Base-by-base conservation (phyloP, 306 rosid species). In the Fragaria nilgerrensis region DNA sequence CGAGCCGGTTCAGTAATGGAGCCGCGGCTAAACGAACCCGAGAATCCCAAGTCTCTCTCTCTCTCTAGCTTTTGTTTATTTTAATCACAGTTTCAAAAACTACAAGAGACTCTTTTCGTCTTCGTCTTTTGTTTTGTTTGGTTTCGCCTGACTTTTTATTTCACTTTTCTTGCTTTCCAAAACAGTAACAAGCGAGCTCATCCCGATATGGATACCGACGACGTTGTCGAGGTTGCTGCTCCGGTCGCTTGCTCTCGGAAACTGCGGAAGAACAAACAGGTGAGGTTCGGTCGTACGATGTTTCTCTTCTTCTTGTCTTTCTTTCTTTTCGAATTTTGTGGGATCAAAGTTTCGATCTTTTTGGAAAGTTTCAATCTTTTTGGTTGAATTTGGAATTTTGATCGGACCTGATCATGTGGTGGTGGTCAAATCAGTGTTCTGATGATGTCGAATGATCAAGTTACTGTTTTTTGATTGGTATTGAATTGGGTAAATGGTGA, bases 181-280 rank as follows among this genome's bases (percentile, higher is more conserved):
- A 29, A 29, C 68, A 62, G 68, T 32, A 29, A 9, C 20, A 65
- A 65, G 70, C 70, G 70, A 65, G 70, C 45, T 65, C 25, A 3
- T 19, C n/a, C 45, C 11, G 47, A 11, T 47, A 65, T 65, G 70
- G 70, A 65, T 37, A 34, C 45, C 0, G 47, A 65, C 70, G 70
- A 65, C 27, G 70, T 17, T 3, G 25, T 65, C 70, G 70, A 65
- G 70, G 70, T 65, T 22, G 14, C 47, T 3, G 47, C 70, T 16
- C 70, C 47, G 25, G 25, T 8, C 6, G 11, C 3, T 19, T 34
- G 23, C 25, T 34, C 45, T 9, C 70, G 70, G 47, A 36, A 34
- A 34, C 9, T 8, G 45, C 47, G 70, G 2, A 65, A 65, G 47
- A 65, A 61, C 59, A 75, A 75, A 61, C 59, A 75, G 78, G 78